A percentile compares a stretch with the other conserved stretches of the same genome.
phyloP scores from a whole-genome alignment of 352 stramenopile species.

The Globisporangium cylindrosporum region DNA sequence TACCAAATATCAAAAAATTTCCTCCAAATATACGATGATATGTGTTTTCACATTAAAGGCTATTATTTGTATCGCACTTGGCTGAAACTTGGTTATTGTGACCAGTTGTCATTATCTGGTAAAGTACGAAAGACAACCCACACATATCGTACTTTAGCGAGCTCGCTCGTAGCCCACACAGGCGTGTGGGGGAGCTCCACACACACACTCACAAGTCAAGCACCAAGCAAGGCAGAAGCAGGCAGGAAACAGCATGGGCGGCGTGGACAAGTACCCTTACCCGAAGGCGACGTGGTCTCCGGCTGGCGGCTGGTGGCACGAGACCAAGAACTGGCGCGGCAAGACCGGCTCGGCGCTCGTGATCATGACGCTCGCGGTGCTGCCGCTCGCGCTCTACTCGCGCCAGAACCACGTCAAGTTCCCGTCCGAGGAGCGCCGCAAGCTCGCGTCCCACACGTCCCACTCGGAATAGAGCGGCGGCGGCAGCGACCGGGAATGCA shows the following conservation, averaged over 20 bases:
- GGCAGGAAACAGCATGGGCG: conserved; percentile 49
- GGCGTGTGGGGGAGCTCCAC: not conserved
- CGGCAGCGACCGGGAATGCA: not conserved
- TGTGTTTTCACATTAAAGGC: too few relatives aligned
- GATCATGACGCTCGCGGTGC: conserved; percentile 39
- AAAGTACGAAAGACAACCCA: not conserved
- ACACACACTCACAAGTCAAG: not conserved
- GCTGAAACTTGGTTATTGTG: too few relatives aligned
- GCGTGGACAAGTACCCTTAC: conserved; percentile 81
- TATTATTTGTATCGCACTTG: too few relatives aligned
- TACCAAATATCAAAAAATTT: too few relatives aligned
- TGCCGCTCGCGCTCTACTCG: conserved; percentile 63
- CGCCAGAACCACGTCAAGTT: conserved; percentile 69
- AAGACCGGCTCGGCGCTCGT: conserved; percentile 65
- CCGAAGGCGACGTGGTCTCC: conserved; percentile 87
- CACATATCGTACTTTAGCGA: not conserved
- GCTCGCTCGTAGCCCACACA: not conserved
- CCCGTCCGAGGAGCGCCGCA: conserved; percentile 66
- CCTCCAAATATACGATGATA: too few relatives aligned
- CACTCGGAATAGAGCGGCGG: conserved; percentile 2
- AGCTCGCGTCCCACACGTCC: conserved; percentile 28
- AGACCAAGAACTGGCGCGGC: conserved; percentile 82
- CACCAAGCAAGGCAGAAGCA: conserved; percentile 10
- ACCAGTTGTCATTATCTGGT: not conserved
- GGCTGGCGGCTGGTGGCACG: conserved; percentile 80